Evolutionary conservation across 768 basidiomycete genomes (phyloP).

Genomic region (Naganishia friedmannii): DNA sequence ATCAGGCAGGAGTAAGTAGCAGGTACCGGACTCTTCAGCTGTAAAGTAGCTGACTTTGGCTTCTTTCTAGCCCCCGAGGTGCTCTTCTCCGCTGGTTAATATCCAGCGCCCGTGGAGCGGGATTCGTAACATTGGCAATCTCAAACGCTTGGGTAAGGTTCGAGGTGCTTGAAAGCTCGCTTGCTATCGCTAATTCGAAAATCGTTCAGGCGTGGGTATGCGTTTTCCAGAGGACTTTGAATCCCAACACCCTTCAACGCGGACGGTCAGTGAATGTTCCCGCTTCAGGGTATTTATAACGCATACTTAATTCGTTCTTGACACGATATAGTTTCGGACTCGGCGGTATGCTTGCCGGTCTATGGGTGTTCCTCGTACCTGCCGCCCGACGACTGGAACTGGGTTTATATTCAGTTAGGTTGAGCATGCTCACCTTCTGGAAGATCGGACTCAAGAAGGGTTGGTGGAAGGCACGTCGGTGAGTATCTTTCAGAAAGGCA

Average conservation of each 20-base stretch:
- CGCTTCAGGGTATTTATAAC: background rate
- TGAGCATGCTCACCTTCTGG: slow-evolving; percentile 25
- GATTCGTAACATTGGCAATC: slow-evolving; percentile 26
- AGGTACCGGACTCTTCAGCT: too few relatives aligned
- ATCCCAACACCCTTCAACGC: slow-evolving; percentile 14
- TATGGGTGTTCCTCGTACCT: slow-evolving; percentile 30
- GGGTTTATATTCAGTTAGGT: slow-evolving; percentile 24
- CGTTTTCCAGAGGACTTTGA: slow-evolving; percentile 21
- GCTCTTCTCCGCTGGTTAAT: slow-evolving; percentile 21
- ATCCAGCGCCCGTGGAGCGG: slow-evolving; percentile 19
- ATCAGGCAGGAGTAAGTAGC: slow-evolving; percentile 21
- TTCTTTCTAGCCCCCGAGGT: slow-evolving; percentile 7
- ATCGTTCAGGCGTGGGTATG: slow-evolving; percentile 27
- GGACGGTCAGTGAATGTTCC: background rate
- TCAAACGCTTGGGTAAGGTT: slow-evolving; percentile 29
- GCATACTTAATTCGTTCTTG: background rate
- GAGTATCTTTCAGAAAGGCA: background rate
- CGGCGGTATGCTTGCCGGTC: slow-evolving; percentile 28
- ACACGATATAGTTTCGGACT: slow-evolving; percentile 17
- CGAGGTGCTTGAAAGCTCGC: background rate
- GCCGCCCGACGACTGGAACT: slow-evolving; percentile 24
- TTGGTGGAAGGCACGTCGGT: slow-evolving; percentile 25
- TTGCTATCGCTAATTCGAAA: background rate
- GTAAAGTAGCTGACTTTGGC: background rate
- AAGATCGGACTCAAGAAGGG: slow-evolving; percentile 29